Percentiles rank a stretch among this genome's conserved stretches.
These are phyloP conservation scores for Exophiala sp. DNA, from an alignment of 2,329 filamentous ascomycete species.

Conservation along the genomic window DNA sequence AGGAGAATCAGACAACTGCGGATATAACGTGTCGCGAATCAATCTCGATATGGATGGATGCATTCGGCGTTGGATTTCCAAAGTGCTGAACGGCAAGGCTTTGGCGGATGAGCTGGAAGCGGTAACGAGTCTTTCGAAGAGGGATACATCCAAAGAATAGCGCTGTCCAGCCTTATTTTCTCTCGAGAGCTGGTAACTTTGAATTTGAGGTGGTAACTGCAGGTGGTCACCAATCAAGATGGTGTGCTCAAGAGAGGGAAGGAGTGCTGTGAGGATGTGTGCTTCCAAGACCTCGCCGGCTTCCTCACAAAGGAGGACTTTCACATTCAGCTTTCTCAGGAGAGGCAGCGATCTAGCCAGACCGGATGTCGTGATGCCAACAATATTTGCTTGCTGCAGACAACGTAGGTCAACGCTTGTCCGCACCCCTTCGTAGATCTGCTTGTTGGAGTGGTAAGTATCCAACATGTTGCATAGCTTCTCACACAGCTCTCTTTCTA, in stretches of 20 bases:
- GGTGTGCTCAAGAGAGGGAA: slow-evolving; percentile 42
- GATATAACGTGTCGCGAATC: slow-evolving; percentile 58
- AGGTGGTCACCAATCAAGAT: slow-evolving; percentile 46
- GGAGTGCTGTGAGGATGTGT: slow-evolving; percentile 39
- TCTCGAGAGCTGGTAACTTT: slow-evolving; percentile 39
- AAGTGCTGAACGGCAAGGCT: slow-evolving; percentile 37
- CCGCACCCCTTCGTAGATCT: background rate
- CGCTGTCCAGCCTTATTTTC: slow-evolving; percentile 30
- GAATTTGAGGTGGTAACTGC: slow-evolving; percentile 42
- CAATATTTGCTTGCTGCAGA: slow-evolving; percentile 43
- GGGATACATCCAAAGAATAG: slow-evolving; percentile 48
- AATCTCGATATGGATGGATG: slow-evolving; percentile 59
- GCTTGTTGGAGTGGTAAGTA: background rate
- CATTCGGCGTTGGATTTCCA: slow-evolving; percentile 64
- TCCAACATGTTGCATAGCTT: background rate
- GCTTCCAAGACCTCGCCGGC: slow-evolving; percentile 44
- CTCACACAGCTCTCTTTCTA: background rate
- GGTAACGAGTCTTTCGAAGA: slow-evolving; percentile 52
- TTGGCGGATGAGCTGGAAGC: slow-evolving; percentile 21
- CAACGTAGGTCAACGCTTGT: slow-evolving; percentile 21
- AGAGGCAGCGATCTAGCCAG: slow-evolving; percentile 46
- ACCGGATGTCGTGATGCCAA: slow-evolving; percentile 54
- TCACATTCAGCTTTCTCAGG: slow-evolving; percentile 42
- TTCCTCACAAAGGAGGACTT: slow-evolving; percentile 44
- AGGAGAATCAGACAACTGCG: slow-evolving; percentile 50